Conservation (phyloP, 257 asterid genomes). For the Haberlea rhodopensis region DNA sequence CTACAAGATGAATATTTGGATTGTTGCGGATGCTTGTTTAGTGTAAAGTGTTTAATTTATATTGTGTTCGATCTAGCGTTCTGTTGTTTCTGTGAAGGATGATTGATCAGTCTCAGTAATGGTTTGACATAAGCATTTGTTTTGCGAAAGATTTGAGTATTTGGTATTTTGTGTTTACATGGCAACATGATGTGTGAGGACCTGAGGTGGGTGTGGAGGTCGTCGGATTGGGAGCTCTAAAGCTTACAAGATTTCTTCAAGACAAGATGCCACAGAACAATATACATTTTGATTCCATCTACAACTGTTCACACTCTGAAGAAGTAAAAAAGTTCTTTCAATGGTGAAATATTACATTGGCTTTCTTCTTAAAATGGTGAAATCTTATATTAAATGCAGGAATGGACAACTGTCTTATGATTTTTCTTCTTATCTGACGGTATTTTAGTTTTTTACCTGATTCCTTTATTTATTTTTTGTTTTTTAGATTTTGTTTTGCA, state of each 20-base stretch:
- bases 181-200: conserved; percentile 88
- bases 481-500: no score
- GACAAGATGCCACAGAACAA: conserved; percentile 84
- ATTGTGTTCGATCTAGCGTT: not conserved
- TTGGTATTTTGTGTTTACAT: conserved; percentile 30
- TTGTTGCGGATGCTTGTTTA: conserved; percentile 88
- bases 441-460: no score
- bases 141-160: conserved; percentile 3
- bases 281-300: conserved; percentile 67
- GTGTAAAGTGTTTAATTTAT: not conserved
- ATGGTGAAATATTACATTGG: no score
- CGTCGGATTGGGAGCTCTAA: conserved; percentile 85
- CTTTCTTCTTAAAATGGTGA: no score
- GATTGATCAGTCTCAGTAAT: not conserved
- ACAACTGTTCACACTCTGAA: conserved; percentile 88
- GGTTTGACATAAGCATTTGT: no score
- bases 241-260: conserved; percentile 85
- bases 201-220: conserved; percentile 86
- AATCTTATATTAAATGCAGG: no score
- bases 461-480: no score
- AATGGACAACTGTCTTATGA: no score
- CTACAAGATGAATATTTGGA: conserved; percentile 81
- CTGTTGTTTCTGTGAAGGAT: conserved; percentile 4
- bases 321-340: conserved; percentile 46
- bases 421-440: no score